Base-by-base conservation (phyloP, 352 stramenopile genomes). In the Blastocystis sp. region DNA sequence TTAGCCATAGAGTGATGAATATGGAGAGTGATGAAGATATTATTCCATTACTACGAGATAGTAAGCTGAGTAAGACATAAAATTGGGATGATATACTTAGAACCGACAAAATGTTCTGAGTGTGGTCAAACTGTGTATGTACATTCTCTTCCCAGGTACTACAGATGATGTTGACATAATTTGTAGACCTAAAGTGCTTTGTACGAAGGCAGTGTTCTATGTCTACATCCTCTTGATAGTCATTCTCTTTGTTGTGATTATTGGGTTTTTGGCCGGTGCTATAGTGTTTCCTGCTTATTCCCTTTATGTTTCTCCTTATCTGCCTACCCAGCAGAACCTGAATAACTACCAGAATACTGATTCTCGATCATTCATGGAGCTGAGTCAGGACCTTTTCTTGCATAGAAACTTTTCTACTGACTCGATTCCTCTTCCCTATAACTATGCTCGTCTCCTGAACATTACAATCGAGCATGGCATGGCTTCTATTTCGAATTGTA, bases 21-120 rank as follows among this genome's bases (percentile, higher is more conserved):
- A 85, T 85, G 73, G 43, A 85, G 53, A 53, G 63, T 66, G 73
- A 85, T n/a, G 73, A 85, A 20, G 73, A 85, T 5, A 85, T 85
- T 68, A 66, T 85, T 47, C 73, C 73, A 24, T 20, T 85, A 30
- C 26, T 85, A 39, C 73, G 53, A 30, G 54, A 85, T 43, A 85
- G 68, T 18, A 47, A 56, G 11, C 26, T 43, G 18, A 66, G 73
- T 85, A 53, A 34, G 16, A 18, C 6, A 53, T 45, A 34, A 18
- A 34, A 20, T 43, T 11, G 34, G 16, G 20, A 11, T 39, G 55
- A 34, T 30, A 39, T 68, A 4, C 37, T 13, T 65, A 85, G 73
- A 85, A 18, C 73, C 73, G 0, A 37, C 50, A 8, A 26, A 66
- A 26, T 85, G 73, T 65, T n/a, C 47, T 16, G 30, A 56, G 6